Evolutionary conservation across 148 eudicot genomes (phyloP).

Genomic region (Camellia granthamiana): DNA sequence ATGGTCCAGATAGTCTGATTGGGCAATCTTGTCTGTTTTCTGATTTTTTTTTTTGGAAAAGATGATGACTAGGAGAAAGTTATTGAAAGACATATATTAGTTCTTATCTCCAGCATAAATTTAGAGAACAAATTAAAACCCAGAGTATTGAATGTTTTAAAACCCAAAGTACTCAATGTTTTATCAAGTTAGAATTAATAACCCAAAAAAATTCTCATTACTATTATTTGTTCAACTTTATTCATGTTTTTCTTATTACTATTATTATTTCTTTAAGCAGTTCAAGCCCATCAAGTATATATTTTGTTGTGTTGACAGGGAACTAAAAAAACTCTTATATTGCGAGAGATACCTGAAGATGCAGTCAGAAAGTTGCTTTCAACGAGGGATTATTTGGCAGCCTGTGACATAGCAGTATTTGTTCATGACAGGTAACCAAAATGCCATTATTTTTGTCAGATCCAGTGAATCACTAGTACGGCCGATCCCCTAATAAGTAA

Average conservation of each 20-base stretch:
- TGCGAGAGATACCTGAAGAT: conserved; percentile 87
- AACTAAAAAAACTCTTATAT: conserved; percentile 61
- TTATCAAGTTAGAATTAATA: background rate
- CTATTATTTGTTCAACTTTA: too few species aligned
- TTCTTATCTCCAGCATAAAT: background rate
- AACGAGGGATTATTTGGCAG: conserved; percentile 65
- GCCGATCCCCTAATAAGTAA: background rate
- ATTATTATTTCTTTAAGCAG: background rate
- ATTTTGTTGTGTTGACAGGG: conserved; percentile 46
- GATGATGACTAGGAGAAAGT: too few species aligned
- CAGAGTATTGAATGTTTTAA: background rate
- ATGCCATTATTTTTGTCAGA: background rate
- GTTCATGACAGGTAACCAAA: conserved; percentile 77
- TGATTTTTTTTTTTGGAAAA: background rate
- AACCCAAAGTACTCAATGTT: background rate
- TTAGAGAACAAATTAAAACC: background rate
- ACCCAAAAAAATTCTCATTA: too few species aligned
- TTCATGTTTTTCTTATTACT: background rate
- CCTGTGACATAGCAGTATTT: conserved; percentile 85
- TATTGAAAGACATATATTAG: background rate
- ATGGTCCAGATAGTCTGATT: background rate
- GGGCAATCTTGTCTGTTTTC: background rate
- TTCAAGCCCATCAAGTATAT: background rate
- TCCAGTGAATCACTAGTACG: background rate
- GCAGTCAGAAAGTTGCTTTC: conserved; percentile 52